A percentile compares a stretch with the other conserved stretches of the same genome.
These are phyloP conservation scores for Geosmithia flava DNA, from an alignment of 2,329 filamentous ascomycete species.

Conservation along the genomic window DNA sequence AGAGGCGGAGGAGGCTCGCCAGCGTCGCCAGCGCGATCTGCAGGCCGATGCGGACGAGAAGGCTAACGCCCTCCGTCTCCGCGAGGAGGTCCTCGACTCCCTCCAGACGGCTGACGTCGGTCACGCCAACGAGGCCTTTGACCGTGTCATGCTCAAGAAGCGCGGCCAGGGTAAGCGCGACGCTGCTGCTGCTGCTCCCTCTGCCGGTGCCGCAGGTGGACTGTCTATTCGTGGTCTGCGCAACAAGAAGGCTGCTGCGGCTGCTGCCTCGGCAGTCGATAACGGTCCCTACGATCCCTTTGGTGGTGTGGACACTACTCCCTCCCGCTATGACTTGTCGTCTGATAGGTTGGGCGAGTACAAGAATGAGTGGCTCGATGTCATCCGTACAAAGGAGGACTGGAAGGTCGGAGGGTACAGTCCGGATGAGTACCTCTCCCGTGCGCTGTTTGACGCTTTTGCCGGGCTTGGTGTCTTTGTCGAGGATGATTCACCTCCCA, in stretches of 20 bases:
- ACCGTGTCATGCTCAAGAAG: conserved; percentile 61
- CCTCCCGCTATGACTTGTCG: conserved; percentile 54
- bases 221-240: conserved; percentile 73
- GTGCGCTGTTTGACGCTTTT: conserved; percentile 81
- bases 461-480: conserved; percentile 80
- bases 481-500: conserved; percentile 54
- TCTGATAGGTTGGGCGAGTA: conserved; percentile 46
- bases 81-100: conserved; percentile 57
- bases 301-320: conserved; percentile 57
- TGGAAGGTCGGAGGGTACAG: conserved; percentile 74
- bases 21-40: conserved; percentile 46
- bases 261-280: conserved; percentile 24
- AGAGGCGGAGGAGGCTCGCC: conserved; percentile 53
- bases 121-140: conserved; percentile 44
- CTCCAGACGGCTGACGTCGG: conserved; percentile 49
- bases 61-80: conserved; percentile 46
- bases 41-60: conserved; percentile 62
- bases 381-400: conserved; percentile 49
- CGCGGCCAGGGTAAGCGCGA: conserved; percentile 40
- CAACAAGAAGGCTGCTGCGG: conserved; percentile 32
- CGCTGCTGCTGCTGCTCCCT: conserved; percentile 18
- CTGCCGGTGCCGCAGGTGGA: conserved; percentile 10
- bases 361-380: conserved; percentile 61
- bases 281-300: conserved; percentile 83
- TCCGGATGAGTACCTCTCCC: conserved; percentile 66